Percentiles rank a stretch among this genome's conserved stretches.
Conservation (phyloP, 75 land plant genomes). For the Cryptomeria japonica region DNA sequence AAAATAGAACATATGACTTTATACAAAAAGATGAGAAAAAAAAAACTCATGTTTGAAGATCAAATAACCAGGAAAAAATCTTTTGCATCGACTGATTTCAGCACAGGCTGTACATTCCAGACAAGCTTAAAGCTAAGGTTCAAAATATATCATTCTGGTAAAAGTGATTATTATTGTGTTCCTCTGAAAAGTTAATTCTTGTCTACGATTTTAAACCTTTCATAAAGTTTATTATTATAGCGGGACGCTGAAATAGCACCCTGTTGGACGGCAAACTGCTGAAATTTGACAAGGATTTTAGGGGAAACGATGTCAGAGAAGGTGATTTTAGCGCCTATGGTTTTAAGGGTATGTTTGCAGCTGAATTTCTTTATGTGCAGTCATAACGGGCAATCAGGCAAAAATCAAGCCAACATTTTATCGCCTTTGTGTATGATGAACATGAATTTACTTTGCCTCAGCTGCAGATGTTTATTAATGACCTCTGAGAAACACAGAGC, state of each 20-base stretch:
- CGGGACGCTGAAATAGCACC: too few relatives aligned
- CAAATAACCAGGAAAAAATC: not conserved
- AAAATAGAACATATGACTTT: not conserved
- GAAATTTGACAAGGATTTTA: too few relatives aligned
- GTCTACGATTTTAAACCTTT: too few relatives aligned
- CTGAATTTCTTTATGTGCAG: slow-evolving; percentile 61
- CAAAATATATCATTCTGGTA: not conserved
- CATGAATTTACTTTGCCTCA: slow-evolving; percentile 41
- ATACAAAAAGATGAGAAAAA: not conserved
- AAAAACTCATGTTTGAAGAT: not conserved
- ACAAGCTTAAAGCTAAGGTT: not conserved
- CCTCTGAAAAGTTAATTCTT: too few relatives aligned
- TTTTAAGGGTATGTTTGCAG: too few relatives aligned
- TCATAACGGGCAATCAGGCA: slow-evolving; percentile 39
- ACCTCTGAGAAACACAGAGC: slow-evolving; percentile 52
- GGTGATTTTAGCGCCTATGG: too few relatives aligned
- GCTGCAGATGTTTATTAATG: slow-evolving; percentile 41
- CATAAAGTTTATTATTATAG: too few relatives aligned
- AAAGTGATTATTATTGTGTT: too few relatives aligned
- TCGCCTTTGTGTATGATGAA: slow-evolving; percentile 48
- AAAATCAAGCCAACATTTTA: slow-evolving; percentile 63
- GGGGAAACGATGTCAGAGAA: too few relatives aligned
- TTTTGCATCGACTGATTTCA: not conserved
- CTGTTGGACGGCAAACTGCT: too few relatives aligned
- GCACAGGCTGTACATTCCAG: not conserved